Conservation (phyloP, 2,329 filamentous ascomycete species). For the Biscogniauxia sp. region DNA sequence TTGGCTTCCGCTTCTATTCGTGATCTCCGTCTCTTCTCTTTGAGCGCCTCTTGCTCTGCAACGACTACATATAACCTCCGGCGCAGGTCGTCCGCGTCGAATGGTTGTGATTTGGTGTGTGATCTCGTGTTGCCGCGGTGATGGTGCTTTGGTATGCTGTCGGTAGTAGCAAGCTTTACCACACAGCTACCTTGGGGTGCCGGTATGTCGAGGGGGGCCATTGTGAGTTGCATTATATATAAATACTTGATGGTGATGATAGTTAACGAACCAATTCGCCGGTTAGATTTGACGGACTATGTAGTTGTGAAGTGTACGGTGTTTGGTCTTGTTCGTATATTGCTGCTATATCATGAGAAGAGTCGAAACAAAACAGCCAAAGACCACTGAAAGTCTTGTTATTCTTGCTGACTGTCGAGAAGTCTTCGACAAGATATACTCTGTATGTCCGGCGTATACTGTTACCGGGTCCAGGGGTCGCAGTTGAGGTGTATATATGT, state of each 20-base stretch:
- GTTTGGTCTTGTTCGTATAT: background rate
- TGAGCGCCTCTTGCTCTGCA: conserved; percentile 45
- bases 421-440: background rate
- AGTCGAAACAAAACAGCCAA: background rate
- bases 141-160: conserved; percentile 3
- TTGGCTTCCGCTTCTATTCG: conserved; percentile 23
- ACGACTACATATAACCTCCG: conserved; percentile 51
- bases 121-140: conserved; percentile 9
- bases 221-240: conserved; percentile 11
- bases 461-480: background rate
- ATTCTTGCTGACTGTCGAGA: background rate
- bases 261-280: background rate
- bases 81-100: conserved; percentile 56
- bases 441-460: background rate
- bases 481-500: background rate
- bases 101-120: conserved; percentile 33
- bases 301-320: background rate
- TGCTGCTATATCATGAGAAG: background rate
- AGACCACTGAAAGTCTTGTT: background rate
- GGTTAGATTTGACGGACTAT: background rate
- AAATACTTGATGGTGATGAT: background rate
- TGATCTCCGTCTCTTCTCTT: conserved; percentile 35
- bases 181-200: background rate
- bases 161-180: conserved; percentile 1
- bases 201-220: conserved; percentile 14